phyloP scores from a whole-genome alignment of 306 rosid species.

The Quercus robur region DNA sequence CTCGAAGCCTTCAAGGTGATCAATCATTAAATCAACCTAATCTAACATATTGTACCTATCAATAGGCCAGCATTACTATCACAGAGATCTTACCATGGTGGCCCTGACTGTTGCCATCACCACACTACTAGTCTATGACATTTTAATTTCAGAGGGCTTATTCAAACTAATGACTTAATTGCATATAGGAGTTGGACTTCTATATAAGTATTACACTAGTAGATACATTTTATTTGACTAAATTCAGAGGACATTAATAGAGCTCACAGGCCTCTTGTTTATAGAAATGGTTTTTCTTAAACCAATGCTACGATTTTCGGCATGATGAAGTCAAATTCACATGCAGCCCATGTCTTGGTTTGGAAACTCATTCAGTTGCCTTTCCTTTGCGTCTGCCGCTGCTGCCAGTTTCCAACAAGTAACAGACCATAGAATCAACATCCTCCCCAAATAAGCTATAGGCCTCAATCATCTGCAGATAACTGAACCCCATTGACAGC shows the following conservation, averaged over 20 bases:
- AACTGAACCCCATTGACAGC: slow-evolving; percentile 88
- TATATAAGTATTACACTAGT: not conserved
- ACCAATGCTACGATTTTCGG: not conserved
- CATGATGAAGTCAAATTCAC: not conserved
- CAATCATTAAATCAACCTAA: no score
- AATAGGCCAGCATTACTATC: no score
- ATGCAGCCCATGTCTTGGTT: not conserved
- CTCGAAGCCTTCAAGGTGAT: no score
- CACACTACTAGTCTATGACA: no score
- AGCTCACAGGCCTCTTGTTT: not conserved
- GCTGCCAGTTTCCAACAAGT: slow-evolving; percentile 74
- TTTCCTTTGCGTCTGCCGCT: slow-evolving; percentile 88
- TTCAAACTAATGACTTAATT: not conserved
- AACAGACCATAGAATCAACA: slow-evolving; percentile 88
- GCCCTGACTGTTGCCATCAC: no score
- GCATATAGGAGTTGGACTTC: not conserved
- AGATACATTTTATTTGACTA: not conserved
- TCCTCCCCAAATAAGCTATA: slow-evolving; percentile 94
- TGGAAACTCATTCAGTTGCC: slow-evolving; percentile 63
- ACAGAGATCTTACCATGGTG: no score
- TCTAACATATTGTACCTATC: no score
- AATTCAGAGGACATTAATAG: not conserved
- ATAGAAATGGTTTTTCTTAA: not conserved
- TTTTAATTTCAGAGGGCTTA: no score
- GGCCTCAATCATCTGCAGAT: slow-evolving; percentile 83